Conservation (phyloP, 345 rosid genomes). For the Hibiscus syriacus region DNA sequence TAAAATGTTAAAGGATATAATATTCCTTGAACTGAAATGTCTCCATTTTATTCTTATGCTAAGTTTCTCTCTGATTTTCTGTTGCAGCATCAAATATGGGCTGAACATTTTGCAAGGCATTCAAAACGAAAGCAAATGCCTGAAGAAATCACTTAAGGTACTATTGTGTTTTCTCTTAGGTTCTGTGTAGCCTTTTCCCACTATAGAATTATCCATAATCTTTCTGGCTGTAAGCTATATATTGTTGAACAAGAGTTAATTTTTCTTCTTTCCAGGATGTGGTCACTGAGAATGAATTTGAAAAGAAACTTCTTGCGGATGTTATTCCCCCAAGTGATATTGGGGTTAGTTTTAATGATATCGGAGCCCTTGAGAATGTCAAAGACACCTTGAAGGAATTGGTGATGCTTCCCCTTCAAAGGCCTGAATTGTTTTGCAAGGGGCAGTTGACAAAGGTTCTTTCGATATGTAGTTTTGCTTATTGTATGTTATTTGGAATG, state of each 20-base stretch:
- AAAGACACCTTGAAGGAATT: slow-evolving; percentile 97
- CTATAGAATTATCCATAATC: background rate
- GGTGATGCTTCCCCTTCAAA: slow-evolving; percentile 99
- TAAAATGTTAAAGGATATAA: slow-evolving; percentile 39
- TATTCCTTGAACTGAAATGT: background rate
- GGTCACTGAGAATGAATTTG: slow-evolving; percentile 94
- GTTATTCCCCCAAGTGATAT: slow-evolving; percentile 95
- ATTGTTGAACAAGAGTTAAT: background rate
- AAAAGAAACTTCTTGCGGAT: slow-evolving; percentile 92
- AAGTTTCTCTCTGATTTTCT: background rate
- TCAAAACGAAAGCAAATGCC: slow-evolving; percentile 65
- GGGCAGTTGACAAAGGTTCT: slow-evolving; percentile 94
- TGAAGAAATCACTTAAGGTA: slow-evolving; percentile 86
- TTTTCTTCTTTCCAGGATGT: slow-evolving; percentile 58
- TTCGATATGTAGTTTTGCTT: background rate
- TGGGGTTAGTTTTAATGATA: slow-evolving; percentile 94
- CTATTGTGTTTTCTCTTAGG: background rate
- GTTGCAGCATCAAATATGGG: slow-evolving; percentile 62
- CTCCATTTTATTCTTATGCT: background rate
- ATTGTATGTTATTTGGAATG: background rate
- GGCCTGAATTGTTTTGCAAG: slow-evolving; percentile 96
- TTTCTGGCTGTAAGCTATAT: background rate
- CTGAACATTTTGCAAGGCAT: slow-evolving; percentile 57
- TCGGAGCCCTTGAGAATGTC: slow-evolving; percentile 95
- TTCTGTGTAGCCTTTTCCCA: background rate